A percentile compares a stretch with the other conserved stretches of the same genome.
These are phyloP conservation scores for Agrocybe pediades DNA, from an alignment of 768 basidiomycete genomes.

Conservation along the genomic window DNA sequence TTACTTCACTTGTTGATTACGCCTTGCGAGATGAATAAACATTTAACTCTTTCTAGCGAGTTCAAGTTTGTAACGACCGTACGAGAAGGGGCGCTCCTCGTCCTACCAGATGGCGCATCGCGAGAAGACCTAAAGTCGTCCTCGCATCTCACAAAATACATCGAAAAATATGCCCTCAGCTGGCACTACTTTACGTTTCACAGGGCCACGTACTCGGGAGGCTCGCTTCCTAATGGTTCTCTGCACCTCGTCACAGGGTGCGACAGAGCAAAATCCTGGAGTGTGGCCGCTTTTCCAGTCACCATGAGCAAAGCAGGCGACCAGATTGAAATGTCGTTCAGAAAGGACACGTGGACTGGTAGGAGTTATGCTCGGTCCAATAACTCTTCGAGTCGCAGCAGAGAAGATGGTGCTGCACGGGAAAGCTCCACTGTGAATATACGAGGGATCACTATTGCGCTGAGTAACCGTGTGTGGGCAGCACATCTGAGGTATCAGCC, in stretches of 20 bases:
- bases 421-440: background rate
- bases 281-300: background rate
- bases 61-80: background rate
- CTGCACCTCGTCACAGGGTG: constrained; percentile 9
- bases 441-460: background rate
- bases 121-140: constrained; percentile 12
- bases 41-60: background rate
- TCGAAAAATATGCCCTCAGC: constrained; percentile 5
- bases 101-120: constrained; percentile 14
- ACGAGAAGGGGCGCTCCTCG: constrained; percentile 12
- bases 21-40: background rate
- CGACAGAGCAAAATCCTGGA: constrained; percentile 9
- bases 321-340: background rate
- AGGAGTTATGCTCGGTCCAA: too few species aligned
- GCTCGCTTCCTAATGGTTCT: constrained; percentile 11
- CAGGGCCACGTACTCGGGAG: constrained; percentile 35
- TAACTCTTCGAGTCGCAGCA: too few species aligned
- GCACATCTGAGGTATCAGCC: background rate
- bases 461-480: background rate
- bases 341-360: background rate
- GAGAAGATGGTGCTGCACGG: background rate
- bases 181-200: constrained; percentile 10
- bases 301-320: background rate
- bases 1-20: background rate
- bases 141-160: constrained; percentile 5